Evolutionary conservation across 1,139 yeast species (phyloP), one percentile per base, ranked within the genome.

Genomic region (Candida glucosophila): DNA sequence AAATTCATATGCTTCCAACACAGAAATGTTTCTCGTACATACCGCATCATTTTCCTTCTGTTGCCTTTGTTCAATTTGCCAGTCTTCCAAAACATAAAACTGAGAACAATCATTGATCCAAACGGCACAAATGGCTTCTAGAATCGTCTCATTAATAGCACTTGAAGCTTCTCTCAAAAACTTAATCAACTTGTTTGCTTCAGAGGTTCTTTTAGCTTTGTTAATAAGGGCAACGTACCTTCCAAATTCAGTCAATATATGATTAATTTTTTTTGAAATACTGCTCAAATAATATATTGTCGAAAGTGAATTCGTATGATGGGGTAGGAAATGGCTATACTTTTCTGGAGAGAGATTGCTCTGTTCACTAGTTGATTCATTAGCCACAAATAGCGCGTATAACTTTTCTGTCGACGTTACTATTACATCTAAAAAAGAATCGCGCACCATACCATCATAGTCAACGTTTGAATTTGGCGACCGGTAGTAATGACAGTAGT

Each of bases 21-120:
- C 48, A 29, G 49, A 51, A 36, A 62, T 49, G 27, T 55, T 36
- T 29, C 55, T 58, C 5, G 70, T 63, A 32, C 43, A 48, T 2
- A 46, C 44, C 2, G 57, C 50, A 5, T 28, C 37, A 4, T 27
- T 29, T 3, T 35, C 41, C 8, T 33, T 31, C 9, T 23, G 30
- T 3, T 25, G 34, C 5, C 16, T 30, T 12, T 29, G 28, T 7
- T 38, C 37, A 11, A 53, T 44, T 26, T 55, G 62, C 69, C 70
- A 63, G 25, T 46, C 51, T 30, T 64, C 70, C 17, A 64, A 43
- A 28, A 61, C 68, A 39, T 57, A 62, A 24, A 64, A 58, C 35
- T 64, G 71, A 2, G 65, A 47, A 36, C 69, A 63, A 36, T 64
- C 71, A 36, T 64, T 64, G 2, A 63, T 61, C 70, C 70, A 64